A percentile compares a stretch with the other conserved stretches of the same genome.
These are phyloP conservation scores for Tylopilus rubrobrunneus DNA, from an alignment of 768 basidiomycete species.

Conservation along the genomic window DNA sequence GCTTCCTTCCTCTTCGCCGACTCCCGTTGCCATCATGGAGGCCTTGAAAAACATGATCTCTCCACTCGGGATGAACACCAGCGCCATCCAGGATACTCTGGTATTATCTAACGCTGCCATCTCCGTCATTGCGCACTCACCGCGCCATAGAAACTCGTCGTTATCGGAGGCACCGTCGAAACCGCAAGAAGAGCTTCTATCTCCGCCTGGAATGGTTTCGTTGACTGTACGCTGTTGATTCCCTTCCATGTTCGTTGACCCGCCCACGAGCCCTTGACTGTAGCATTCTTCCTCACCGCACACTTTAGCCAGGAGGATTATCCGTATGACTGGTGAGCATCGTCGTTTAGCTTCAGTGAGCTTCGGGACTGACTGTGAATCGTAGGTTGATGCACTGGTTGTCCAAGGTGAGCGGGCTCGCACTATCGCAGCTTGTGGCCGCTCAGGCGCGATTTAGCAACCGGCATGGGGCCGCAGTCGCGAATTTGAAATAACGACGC, in stretches of 20 bases:
- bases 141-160: constrained; percentile 69
- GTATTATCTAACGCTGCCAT: constrained; percentile 36
- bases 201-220: constrained; percentile 86
- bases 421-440: background rate
- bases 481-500: constrained; percentile 87
- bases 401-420: constrained; percentile 52
- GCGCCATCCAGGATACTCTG: constrained; percentile 74
- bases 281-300: constrained; percentile 84
- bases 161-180: constrained; percentile 86
- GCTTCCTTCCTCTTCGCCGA: constrained; percentile 34
- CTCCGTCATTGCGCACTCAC: background rate
- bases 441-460: constrained; percentile 51
- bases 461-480: constrained; percentile 86
- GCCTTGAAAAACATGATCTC: constrained; percentile 66
- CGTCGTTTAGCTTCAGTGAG: background rate
- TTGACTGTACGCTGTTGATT: constrained; percentile 56
- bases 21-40: constrained; percentile 49
- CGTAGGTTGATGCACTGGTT: constrained; percentile 86
- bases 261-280: background rate
- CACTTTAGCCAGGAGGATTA: constrained; percentile 88
- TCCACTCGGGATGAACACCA: constrained; percentile 63
- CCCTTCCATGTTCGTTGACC: background rate
- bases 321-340: constrained; percentile 73
- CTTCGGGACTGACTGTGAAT: constrained; percentile 3
- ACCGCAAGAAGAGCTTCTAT: constrained; percentile 77